phyloP scores from a whole-genome alignment of 2,329 filamentous ascomycete genomes.

The Colletotrichum spaethianum region DNA sequence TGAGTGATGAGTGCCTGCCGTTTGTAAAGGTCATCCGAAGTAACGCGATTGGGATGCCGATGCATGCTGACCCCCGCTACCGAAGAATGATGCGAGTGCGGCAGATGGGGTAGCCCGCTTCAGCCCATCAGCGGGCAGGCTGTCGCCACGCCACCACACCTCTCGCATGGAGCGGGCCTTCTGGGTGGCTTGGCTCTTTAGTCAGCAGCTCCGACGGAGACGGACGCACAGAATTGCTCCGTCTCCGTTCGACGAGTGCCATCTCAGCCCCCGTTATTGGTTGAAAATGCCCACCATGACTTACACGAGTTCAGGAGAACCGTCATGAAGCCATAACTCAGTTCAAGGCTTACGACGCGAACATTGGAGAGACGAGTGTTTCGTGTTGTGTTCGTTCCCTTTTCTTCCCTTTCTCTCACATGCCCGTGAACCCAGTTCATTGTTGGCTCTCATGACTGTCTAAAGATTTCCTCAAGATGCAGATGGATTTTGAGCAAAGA shows the following conservation, averaged over 20 bases:
- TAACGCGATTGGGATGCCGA: background rate
- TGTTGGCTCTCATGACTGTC: background rate
- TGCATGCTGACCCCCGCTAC: conserved; percentile 2
- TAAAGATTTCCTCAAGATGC: background rate
- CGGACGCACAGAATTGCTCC: conserved; percentile 18
- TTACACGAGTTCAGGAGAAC: conserved; percentile 35
- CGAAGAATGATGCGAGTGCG: conserved; percentile 25
- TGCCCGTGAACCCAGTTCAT: background rate
- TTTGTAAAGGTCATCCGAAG: background rate
- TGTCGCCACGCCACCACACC: background rate
- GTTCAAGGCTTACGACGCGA: conserved; percentile 32
- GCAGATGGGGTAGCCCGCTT: background rate
- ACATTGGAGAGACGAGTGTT: background rate
- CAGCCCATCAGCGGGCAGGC: background rate
- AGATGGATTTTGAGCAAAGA: conserved; percentile 31
- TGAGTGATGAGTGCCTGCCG: background rate
- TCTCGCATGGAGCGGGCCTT: no score
- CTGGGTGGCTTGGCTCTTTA: background rate
- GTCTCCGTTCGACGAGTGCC: conserved; percentile 6
- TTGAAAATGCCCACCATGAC: conserved; percentile 20
- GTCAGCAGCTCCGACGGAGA: conserved; percentile 37
- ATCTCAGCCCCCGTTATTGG: conserved; percentile 20
- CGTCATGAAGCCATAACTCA: conserved; percentile 18
- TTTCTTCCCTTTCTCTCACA: background rate
- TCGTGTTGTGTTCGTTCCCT: background rate